These are phyloP conservation scores for Solanum sparsipilum DNA, from an alignment of 257 asterid species.

Conservation along the genomic window DNA sequence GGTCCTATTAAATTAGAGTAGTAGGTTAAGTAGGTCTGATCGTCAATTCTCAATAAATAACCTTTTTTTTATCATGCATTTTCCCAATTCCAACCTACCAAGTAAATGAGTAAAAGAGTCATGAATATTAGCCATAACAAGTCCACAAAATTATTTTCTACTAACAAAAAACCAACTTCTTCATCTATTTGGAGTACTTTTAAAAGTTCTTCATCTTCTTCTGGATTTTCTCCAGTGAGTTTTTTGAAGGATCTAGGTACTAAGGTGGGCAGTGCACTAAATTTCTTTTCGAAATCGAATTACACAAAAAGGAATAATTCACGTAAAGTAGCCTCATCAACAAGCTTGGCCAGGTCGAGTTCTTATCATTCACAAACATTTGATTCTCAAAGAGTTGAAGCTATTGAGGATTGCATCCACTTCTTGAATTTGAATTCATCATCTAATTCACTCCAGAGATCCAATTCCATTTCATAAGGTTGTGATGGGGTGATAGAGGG, in stretches of 20 bases:
- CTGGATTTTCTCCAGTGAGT: slow-evolving; percentile 18
- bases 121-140: slow-evolving; percentile 21
- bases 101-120: slow-evolving; percentile 23
- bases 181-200: background rate
- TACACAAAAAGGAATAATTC: slow-evolving; percentile 26
- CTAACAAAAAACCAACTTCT: slow-evolving; percentile 13
- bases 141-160: slow-evolving; percentile 1
- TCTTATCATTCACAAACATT: slow-evolving; percentile 50
- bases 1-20: background rate
- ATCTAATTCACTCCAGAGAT: slow-evolving; percentile 31
- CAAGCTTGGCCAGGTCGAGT: slow-evolving; percentile 46
- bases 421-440: slow-evolving; percentile 64
- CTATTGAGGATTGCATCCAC: slow-evolving; percentile 84
- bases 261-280: slow-evolving; percentile 38
- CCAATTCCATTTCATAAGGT: slow-evolving; percentile 38
- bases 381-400: slow-evolving; percentile 82
- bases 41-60: slow-evolving; percentile 27
- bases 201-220: background rate
- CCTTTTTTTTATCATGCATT: background rate
- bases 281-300: slow-evolving; percentile 6
- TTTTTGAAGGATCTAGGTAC: slow-evolving; percentile 39
- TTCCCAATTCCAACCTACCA: background rate
- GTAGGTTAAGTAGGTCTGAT: background rate
- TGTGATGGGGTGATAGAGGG: background rate
- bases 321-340: slow-evolving; percentile 47